These are phyloP conservation scores for Botrytis pseudocinerea DNA, from an alignment of 2,329 filamentous ascomycete species.

Conservation along the genomic window DNA sequence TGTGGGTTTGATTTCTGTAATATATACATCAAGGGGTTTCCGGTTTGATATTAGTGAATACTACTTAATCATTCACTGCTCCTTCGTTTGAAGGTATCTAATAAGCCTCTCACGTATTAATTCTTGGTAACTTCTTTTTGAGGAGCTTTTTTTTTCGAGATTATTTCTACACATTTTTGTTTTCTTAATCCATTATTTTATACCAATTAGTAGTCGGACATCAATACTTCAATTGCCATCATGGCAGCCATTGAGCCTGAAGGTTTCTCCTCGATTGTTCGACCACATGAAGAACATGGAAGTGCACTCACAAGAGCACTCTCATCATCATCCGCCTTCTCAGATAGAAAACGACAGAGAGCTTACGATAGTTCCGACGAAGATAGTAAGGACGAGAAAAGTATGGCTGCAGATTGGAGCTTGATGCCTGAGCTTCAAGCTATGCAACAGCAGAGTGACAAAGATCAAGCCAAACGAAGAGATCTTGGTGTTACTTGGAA, in stretches of 20 bases:
- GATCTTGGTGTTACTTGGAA: slow-evolving; percentile 40
- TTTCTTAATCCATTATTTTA: neutral
- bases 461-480: slow-evolving; percentile 39
- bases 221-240: neutral
- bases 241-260: slow-evolving; percentile 29
- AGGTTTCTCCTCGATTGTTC: slow-evolving; percentile 22
- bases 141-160: neutral
- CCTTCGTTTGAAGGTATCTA: neutral
- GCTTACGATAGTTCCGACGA: slow-evolving; percentile 33
- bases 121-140: neutral
- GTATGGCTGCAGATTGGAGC: slow-evolving; percentile 34
- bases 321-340: slow-evolving; percentile 24
- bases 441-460: slow-evolving; percentile 30
- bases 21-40: neutral
- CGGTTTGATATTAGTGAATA: neutral
- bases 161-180: neutral
- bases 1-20: neutral
- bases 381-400: slow-evolving; percentile 28
- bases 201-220: neutral
- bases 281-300: neutral
- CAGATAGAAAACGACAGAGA: slow-evolving; percentile 25
- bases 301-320: slow-evolving; percentile 25
- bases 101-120: slow-evolving; percentile 1
- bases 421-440: slow-evolving; percentile 38
- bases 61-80: neutral